Conservation (phyloP, 1,284 basidiomycete species). For the Xerocomus minutiporus region DNA sequence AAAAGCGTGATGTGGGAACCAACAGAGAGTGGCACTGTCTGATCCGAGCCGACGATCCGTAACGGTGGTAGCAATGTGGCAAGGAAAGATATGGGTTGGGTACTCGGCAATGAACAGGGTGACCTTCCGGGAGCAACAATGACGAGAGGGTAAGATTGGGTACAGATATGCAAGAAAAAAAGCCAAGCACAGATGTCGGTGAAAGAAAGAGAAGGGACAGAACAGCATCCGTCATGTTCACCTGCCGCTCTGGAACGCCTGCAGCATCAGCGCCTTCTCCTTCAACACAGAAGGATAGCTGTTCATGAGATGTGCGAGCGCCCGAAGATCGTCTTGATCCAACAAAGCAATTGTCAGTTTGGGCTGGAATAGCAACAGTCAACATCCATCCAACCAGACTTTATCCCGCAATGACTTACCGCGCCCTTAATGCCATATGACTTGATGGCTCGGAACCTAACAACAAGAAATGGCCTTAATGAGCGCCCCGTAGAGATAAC, state of each 20-base stretch:
- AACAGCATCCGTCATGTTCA: conserved; percentile 9
- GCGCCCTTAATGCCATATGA: conserved; percentile 75
- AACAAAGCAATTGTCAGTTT: conserved; percentile 80
- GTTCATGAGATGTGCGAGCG: conserved; percentile 83
- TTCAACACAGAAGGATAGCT: conserved; percentile 78
- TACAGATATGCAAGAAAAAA: conserved; percentile 15
- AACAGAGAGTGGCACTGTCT: not conserved
- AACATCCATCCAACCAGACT: not conserved
- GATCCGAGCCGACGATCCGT: conserved; percentile 8
- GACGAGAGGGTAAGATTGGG: conserved; percentile 1
- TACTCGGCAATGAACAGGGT: not conserved
- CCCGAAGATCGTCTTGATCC: conserved; percentile 78
- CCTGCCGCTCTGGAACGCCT: conserved; percentile 32
- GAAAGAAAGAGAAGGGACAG: not conserved
- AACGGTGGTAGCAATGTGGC: conserved; percentile 6
- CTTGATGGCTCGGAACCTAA: conserved; percentile 73
- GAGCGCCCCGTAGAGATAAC: not conserved
- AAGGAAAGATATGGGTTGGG: not conserved
- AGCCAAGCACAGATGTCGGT: not conserved
- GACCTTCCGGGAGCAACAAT: conserved; percentile 14
- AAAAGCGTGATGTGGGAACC: not conserved
- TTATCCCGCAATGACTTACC: conserved; percentile 39
- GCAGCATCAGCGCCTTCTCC: conserved; percentile 58
- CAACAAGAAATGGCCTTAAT: not conserved
- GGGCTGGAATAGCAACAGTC: conserved; percentile 41